A percentile compares a stretch with the other conserved stretches of the same genome.
These are phyloP conservation scores for Russula emetica DNA, from an alignment of 768 basidiomycete genomes.

Conservation along the genomic window DNA sequence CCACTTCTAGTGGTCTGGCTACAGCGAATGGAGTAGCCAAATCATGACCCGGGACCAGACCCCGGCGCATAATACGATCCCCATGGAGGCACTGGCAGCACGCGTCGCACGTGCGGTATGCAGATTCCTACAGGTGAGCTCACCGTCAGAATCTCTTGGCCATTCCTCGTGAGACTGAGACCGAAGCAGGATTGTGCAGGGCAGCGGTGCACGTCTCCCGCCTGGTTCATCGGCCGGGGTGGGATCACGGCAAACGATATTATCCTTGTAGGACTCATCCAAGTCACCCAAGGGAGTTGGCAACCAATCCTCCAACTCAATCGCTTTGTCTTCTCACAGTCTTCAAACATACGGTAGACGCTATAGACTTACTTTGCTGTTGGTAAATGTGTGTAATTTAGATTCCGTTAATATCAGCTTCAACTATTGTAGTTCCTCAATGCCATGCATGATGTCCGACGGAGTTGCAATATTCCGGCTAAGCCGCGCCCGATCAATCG, in stretches of 20 bases:
- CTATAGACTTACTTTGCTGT: neutral
- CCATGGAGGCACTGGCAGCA: conserved; percentile 4
- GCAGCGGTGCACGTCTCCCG: neutral
- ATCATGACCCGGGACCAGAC: conserved; percentile 18
- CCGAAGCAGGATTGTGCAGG: neutral
- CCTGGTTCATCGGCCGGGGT: conserved; percentile 9
- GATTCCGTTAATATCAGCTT: too few species aligned
- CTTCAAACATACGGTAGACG: neutral
- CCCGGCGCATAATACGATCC: neutral
- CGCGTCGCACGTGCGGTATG: conserved; percentile 13
- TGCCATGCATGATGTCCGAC: too few species aligned
- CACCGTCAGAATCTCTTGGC: neutral
- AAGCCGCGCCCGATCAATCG: too few species aligned
- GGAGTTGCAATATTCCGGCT: neutral
- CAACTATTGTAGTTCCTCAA: too few species aligned
- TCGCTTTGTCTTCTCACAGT: neutral
- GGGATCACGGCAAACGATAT: conserved; percentile 19
- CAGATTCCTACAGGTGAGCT: conserved; percentile 13
- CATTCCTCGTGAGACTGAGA: neutral
- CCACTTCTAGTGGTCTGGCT: conserved; percentile 15
- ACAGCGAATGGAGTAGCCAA: conserved; percentile 5
- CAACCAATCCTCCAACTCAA: conserved; percentile 21
- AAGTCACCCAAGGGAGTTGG: conserved; percentile 22
- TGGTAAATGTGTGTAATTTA: too few species aligned
- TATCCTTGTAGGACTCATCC: conserved; percentile 16